Conservation (phyloP, 495 filamentous ascomycete species). For the Hypoxylon trugodes region DNA sequence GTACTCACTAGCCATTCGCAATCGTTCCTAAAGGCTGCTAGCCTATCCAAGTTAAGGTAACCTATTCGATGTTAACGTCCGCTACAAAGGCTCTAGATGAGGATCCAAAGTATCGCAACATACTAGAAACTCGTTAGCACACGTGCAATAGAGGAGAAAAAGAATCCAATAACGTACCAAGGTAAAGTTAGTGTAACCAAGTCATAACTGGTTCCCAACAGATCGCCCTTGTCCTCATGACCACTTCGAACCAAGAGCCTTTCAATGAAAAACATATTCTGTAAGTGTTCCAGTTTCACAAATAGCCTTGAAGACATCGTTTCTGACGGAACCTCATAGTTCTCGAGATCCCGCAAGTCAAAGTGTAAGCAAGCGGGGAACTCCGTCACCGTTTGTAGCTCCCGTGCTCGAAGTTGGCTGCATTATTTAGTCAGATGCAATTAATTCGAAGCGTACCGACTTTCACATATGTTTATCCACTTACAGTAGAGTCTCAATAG, state of each 20-base stretch:
- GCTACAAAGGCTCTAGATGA: not conserved
- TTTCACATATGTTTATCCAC: conserved; percentile 1
- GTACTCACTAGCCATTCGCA: conserved; percentile 65
- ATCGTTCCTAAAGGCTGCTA: conserved; percentile 60
- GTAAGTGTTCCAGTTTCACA: conserved; percentile 61
- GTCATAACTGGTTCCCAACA: conserved; percentile 63
- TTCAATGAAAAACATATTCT: conserved; percentile 68
- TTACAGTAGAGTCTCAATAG: conserved; percentile 58
- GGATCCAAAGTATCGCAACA: conserved; percentile 20
- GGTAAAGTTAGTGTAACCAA: conserved; percentile 50
- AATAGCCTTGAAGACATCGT: conserved; percentile 41
- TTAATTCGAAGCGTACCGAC: not conserved
- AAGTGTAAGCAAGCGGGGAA: conserved; percentile 45
- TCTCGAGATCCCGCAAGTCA: conserved; percentile 43
- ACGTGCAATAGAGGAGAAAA: not conserved
- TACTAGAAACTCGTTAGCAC: conserved; percentile 15
- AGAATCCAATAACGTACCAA: conserved; percentile 13
- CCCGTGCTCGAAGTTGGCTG: conserved; percentile 35
- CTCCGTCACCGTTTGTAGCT: conserved; percentile 24
- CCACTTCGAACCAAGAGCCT: conserved; percentile 63
- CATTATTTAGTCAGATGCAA: not conserved
- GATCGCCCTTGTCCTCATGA: conserved; percentile 56
- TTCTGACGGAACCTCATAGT: conserved; percentile 38
- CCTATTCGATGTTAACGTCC: conserved; percentile 12
- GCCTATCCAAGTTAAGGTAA: conserved; percentile 57